Percentiles rank a stretch among this genome's conserved stretches.
Evolutionary conservation across 192 early-diverging fungal genomes (phyloP).

Genomic region (Phycomyces blakesleeanus): DNA sequence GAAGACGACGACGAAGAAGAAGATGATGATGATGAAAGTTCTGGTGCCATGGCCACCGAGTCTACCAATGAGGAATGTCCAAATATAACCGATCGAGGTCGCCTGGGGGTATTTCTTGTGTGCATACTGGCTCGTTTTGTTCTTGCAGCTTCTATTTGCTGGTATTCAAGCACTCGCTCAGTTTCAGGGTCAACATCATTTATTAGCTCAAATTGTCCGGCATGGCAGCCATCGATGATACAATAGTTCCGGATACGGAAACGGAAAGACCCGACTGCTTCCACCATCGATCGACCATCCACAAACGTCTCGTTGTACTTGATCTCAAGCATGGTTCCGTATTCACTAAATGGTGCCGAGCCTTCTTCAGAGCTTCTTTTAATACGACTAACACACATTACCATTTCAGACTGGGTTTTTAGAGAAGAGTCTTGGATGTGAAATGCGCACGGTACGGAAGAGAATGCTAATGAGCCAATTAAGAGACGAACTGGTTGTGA

Average conservation of each 20-base stretch:
- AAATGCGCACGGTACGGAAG: slow-evolving; percentile 50
- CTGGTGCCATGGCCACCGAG: not conserved
- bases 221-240: slow-evolving; percentile 42
- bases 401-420: slow-evolving; percentile 52
- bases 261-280: slow-evolving; percentile 43
- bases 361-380: slow-evolving; percentile 19
- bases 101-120: too few species aligned
- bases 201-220: slow-evolving; percentile 41
- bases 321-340: slow-evolving; percentile 51
- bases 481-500: slow-evolving; percentile 44
- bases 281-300: slow-evolving; percentile 48
- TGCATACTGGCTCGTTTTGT: too few species aligned
- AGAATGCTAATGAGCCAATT: slow-evolving; percentile 50
- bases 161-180: slow-evolving; percentile 19
- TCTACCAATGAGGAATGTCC: not conserved
- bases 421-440: slow-evolving; percentile 43
- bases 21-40: not conserved
- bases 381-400: slow-evolving; percentile 49
- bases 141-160: not conserved
- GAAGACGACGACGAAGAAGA: not conserved
- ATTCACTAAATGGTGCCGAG: slow-evolving; percentile 31
- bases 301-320: slow-evolving; percentile 34
- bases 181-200: slow-evolving; percentile 40
- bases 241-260: slow-evolving; percentile 38
- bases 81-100: not conserved